phyloP scores from a whole-genome alignment of 2,329 filamentous ascomycete species.

The Colletotrichum salicis region DNA sequence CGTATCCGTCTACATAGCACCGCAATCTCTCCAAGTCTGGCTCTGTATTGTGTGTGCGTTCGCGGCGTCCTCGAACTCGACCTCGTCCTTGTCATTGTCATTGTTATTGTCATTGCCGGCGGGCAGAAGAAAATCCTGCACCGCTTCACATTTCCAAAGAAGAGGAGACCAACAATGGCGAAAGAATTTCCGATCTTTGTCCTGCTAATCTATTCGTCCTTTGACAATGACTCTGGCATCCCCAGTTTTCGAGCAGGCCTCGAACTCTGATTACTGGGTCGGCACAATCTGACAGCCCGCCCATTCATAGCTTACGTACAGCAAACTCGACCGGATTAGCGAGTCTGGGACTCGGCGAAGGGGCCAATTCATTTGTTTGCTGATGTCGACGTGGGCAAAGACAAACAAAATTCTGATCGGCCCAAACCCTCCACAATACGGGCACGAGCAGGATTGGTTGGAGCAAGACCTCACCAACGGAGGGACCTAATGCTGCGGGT shows the following conservation, averaged over 20 bases:
- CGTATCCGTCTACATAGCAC: background rate
- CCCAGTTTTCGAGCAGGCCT: background rate
- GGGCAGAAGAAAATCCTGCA: background rate
- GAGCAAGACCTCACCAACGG: background rate
- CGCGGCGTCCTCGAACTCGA: background rate
- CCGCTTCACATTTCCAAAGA: background rate
- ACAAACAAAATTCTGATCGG: slow-evolving; percentile 26
- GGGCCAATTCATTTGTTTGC: slow-evolving; percentile 4
- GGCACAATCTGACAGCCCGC: background rate
- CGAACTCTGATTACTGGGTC: background rate
- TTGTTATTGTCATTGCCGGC: too few species aligned
- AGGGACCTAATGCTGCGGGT: background rate
- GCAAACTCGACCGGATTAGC: background rate
- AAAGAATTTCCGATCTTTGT: background rate
- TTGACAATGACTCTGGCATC: background rate
- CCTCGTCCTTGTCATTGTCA: background rate
- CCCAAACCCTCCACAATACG: background rate
- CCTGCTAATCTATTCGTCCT: background rate
- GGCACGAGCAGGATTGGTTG: slow-evolving; percentile 2
- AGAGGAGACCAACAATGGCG: background rate
- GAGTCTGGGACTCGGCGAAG: background rate
- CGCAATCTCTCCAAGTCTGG: background rate
- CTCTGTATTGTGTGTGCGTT: background rate
- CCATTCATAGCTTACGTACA: background rate
- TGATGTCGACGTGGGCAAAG: background rate